phyloP scores from a whole-genome alignment of 345 rosid species.

The Eucalyptus lansdowneana region DNA sequence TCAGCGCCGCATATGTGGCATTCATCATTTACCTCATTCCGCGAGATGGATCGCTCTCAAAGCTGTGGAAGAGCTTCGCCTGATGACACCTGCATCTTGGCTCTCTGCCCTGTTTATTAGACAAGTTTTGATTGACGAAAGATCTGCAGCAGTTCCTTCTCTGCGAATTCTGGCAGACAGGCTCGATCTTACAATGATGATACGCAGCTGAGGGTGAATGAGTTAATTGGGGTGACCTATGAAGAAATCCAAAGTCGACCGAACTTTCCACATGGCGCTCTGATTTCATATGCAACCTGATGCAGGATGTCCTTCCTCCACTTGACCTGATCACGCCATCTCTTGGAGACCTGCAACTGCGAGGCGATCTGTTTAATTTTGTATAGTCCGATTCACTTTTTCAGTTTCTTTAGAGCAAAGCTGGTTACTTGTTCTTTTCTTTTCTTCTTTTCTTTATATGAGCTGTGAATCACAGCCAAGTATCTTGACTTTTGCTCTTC shows the following conservation, averaged over 20 bases:
- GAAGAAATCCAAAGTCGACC: not conserved
- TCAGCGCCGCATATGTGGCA: constrained; percentile 50
- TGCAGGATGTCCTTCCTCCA: not conserved
- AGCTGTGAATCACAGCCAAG: not conserved
- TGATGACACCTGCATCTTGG: not conserved
- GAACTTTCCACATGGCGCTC: not conserved
- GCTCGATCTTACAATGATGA: not conserved
- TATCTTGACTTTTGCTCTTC: not conserved
- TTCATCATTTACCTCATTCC: constrained; percentile 62
- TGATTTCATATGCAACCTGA: not conserved
- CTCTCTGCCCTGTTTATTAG: not conserved
- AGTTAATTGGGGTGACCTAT: not conserved
- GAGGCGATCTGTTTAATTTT: not conserved
- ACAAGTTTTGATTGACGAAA: not conserved
- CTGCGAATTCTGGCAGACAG: not conserved
- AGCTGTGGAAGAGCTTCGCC: not conserved
- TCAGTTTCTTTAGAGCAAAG: not conserved
- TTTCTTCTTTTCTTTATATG: not conserved
- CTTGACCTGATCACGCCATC: not conserved
- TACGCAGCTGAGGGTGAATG: not conserved
- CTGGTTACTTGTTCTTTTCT: not conserved
- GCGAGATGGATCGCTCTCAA: constrained; percentile 19
- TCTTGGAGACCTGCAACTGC: not conserved
- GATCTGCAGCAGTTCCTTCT: not conserved
- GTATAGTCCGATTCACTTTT: not conserved